Evolutionary conservation across 176 grass and related monocot species (phyloP).

Genomic region (Themeda triandra): DNA sequence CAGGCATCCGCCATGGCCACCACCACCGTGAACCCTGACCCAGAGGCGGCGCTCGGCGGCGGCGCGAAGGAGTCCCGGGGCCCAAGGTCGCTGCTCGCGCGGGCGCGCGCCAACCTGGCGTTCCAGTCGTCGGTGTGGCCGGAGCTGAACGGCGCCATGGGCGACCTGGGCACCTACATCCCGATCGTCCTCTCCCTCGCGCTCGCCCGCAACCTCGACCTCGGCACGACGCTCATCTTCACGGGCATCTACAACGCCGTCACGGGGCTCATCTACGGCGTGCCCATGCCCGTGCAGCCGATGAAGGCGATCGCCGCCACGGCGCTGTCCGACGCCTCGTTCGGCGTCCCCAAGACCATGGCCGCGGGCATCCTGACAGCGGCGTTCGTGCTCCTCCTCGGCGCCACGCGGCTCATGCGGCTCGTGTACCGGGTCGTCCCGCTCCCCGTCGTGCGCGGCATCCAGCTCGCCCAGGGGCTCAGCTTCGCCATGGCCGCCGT

Average conservation of each 20-base stretch:
- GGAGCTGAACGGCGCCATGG: slow-evolving; percentile 78
- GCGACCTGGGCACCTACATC: slow-evolving; percentile 93
- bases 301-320: slow-evolving; percentile 94
- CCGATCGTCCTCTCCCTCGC: slow-evolving; percentile 74
- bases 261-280: slow-evolving; percentile 80
- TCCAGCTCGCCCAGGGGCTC: slow-evolving; percentile 85
- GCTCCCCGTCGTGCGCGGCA: slow-evolving; percentile 83
- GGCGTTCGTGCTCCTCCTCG: slow-evolving; percentile 59
- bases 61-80: not conserved
- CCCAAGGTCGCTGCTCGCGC: not conserved
- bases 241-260: slow-evolving; percentile 76
- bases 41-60: slow-evolving; percentile 2
- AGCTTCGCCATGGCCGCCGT: slow-evolving; percentile 84
- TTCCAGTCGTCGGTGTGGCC: slow-evolving; percentile 55
- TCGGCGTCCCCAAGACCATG: slow-evolving; percentile 64
- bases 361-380: slow-evolving; percentile 74
- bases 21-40: slow-evolving; percentile 13
- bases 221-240: slow-evolving; percentile 82
- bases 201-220: slow-evolving; percentile 60
- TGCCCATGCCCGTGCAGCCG: slow-evolving; percentile 92
- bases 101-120: slow-evolving; percentile 28
- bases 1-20: slow-evolving; percentile 8
- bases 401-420: slow-evolving; percentile 68
- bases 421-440: slow-evolving; percentile 75
- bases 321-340: slow-evolving; percentile 26